Percentiles rank a stretch among this genome's conserved stretches.
Evolutionary conservation across 495 filamentous ascomycete genomes (phyloP).

Genomic region (Aspergillus affinis): DNA sequence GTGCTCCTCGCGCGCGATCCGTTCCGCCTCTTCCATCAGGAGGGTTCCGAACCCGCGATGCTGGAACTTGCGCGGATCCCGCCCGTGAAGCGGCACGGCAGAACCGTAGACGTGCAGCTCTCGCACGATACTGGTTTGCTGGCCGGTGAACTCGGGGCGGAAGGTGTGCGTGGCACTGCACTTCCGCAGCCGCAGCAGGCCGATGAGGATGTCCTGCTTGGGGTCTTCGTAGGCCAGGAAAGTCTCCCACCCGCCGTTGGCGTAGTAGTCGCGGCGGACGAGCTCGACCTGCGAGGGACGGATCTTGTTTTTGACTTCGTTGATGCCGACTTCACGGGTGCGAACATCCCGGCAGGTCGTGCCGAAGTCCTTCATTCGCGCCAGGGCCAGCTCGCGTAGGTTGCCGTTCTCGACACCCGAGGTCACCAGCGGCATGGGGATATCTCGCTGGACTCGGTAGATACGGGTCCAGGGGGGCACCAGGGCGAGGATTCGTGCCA

Average conservation of each 20-base stretch:
- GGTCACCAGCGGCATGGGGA: slow-evolving; percentile 97
- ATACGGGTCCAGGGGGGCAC: slow-evolving; percentile 98
- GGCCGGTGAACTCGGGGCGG: slow-evolving; percentile 78
- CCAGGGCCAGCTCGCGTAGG: slow-evolving; percentile 85
- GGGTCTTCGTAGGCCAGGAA: slow-evolving; percentile 98
- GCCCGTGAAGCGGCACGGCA: slow-evolving; percentile 89
- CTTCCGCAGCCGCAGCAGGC: slow-evolving; percentile 83
- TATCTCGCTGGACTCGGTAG: slow-evolving; percentile 97
- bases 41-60: slow-evolving; percentile 96
- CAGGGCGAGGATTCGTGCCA: slow-evolving; percentile 89
- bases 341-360: slow-evolving; percentile 97
- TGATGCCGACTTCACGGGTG: slow-evolving; percentile 95
- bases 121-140: slow-evolving; percentile 87
- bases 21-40: slow-evolving; percentile 96
- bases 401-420: slow-evolving; percentile 98
- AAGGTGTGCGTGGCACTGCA: slow-evolving; percentile 89
- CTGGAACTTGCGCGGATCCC: slow-evolving; percentile 94
- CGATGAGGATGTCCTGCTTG: slow-evolving; percentile 97
- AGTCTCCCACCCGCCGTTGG: slow-evolving; percentile 97
- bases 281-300: slow-evolving; percentile 94
- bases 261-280: slow-evolving; percentile 90
- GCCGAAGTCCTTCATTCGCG: slow-evolving; percentile 97
- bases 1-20: slow-evolving; percentile 91
- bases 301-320: slow-evolving; percentile 98
- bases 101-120: slow-evolving; percentile 97